A percentile compares a stretch with the other conserved stretches of the same genome.
Conservation (phyloP, 2,329 filamentous ascomycete species). For the Tympanopsis confertula region DNA sequence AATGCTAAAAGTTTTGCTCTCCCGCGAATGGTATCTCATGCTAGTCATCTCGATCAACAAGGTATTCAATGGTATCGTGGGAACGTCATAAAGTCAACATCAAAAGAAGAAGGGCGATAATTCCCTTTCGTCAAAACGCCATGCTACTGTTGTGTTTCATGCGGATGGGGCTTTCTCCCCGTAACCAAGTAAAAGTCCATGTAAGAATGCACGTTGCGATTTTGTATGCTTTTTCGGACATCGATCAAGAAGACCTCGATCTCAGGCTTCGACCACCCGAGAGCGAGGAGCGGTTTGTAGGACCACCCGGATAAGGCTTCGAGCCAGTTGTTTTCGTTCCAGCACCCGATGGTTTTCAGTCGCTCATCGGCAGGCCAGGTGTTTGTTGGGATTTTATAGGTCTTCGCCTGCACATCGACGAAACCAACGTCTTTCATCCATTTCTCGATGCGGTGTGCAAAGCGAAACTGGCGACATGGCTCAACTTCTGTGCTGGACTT, state of each 20-base stretch:
- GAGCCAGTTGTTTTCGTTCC: not conserved
- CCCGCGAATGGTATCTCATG: not conserved
- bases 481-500: not conserved
- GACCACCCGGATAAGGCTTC: not conserved
- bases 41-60: too few species aligned
- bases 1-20: too few species aligned
- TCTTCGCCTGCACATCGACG: not conserved
- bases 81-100: too few species aligned
- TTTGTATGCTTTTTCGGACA: conserved; percentile 24
- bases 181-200: conserved; percentile 23
- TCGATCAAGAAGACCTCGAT: conserved; percentile 31
- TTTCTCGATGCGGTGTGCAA: not conserved
- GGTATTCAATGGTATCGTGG: too few species aligned
- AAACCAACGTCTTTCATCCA: not conserved
- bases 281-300: conserved; percentile 5
- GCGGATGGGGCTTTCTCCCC: conserved; percentile 17
- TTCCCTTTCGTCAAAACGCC: too few species aligned
- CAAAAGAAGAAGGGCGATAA: too few species aligned
- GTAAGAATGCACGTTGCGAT: conserved; percentile 26
- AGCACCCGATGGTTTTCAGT: not conserved
- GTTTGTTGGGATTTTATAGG: not conserved
- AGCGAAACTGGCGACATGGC: not conserved
- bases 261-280: conserved; percentile 29
- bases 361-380: not conserved
- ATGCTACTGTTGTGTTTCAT: too few species aligned